Conservation (phyloP, 2,329 filamentous ascomycete species). For the Arachnomyces sp. region DNA sequence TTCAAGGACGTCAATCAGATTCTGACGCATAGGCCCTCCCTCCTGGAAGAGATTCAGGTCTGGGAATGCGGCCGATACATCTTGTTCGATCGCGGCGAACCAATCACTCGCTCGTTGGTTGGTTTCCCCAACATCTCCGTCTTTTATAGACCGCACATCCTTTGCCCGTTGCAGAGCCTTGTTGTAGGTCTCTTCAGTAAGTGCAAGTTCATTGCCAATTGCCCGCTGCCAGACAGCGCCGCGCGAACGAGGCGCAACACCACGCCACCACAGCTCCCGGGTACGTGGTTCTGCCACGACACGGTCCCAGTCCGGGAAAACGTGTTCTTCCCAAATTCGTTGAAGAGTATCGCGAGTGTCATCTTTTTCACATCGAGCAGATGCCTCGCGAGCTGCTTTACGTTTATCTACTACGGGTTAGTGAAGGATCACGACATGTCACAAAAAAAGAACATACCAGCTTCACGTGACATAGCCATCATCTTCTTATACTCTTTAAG, state of each 20-base stretch:
- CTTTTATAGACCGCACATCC: constrained; percentile 37
- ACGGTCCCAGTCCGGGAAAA: constrained; percentile 53
- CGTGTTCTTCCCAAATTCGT: constrained; percentile 55
- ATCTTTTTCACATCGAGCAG: constrained; percentile 42
- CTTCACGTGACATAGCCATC: constrained; percentile 56
- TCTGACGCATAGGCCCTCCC: constrained; percentile 47
- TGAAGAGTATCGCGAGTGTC: constrained; percentile 47
- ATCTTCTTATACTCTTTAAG: constrained; percentile 63
- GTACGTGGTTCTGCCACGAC: constrained; percentile 48
- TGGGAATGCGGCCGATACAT: constrained; percentile 49
- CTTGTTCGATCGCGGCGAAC: constrained; percentile 47
- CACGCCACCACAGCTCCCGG: constrained; percentile 59
- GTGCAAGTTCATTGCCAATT: constrained; percentile 54
- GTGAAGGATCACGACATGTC: not conserved
- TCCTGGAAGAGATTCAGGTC: constrained; percentile 52
- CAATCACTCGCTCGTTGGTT: constrained; percentile 42
- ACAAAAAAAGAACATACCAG: constrained; percentile 33
- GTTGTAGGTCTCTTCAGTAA: constrained; percentile 49
- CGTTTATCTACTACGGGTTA: constrained; percentile 39
- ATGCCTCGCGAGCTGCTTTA: constrained; percentile 41
- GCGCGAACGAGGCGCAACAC: constrained; percentile 49
- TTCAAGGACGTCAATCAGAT: constrained; percentile 51
- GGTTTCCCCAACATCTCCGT: constrained; percentile 34
- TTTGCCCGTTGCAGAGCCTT: constrained; percentile 52
- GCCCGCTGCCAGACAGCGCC: constrained; percentile 54